A percentile compares a stretch with the other conserved stretches of the same genome.
Evolutionary conservation across 2,329 filamentous ascomycete species (phyloP).

Genomic region (Cephalotrichum gorgonifer): DNA sequence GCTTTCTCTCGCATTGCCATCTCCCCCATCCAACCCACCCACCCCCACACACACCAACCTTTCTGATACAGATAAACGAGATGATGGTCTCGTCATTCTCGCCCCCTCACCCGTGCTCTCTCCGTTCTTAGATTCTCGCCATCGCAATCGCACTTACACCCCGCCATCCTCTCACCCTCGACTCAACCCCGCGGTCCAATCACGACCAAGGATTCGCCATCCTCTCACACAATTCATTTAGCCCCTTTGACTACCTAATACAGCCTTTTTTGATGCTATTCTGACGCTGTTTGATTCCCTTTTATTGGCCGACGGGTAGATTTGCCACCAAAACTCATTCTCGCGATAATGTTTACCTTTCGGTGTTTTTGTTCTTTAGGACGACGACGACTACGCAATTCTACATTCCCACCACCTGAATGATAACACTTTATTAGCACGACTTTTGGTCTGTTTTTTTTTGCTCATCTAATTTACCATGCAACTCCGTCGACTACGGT

Average conservation of each 20-base stretch:
- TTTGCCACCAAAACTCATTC: too few relatives aligned
- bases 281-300: background rate
- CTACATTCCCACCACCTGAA: too few relatives aligned
- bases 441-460: too few relatives aligned
- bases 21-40: background rate
- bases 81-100: background rate
- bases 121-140: background rate
- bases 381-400: too few relatives aligned
- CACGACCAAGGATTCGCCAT: background rate
- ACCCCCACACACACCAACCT: background rate
- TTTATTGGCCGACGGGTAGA: conserved; percentile 4
- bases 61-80: background rate
- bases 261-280: conserved; percentile 6
- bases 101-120: background rate
- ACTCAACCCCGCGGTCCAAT: background rate
- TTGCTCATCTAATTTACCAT: too few relatives aligned
- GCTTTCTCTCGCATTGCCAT: background rate
- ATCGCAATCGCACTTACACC: background rate
- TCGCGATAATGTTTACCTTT: too few relatives aligned
- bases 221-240: background rate
- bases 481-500: too few relatives aligned
- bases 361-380: too few relatives aligned
- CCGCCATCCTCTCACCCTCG: too few relatives aligned
- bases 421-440: too few relatives aligned
- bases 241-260: background rate